Evolutionary conservation across 805 yeast species (phyloP).

Genomic region (Kodamaea restingae): DNA sequence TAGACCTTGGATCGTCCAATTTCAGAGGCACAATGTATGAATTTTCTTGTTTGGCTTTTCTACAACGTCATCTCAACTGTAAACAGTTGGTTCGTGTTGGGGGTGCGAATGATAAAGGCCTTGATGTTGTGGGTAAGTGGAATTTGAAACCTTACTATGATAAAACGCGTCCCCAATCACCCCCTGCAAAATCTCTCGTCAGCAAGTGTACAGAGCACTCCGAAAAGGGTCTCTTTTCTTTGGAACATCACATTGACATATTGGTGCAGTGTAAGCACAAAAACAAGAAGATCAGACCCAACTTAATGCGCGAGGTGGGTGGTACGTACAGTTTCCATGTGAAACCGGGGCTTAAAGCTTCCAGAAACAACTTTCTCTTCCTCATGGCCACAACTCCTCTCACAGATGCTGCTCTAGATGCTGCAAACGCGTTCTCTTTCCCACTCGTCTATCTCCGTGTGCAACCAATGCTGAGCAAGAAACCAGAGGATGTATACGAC

Average conservation of each 20-base stretch:
- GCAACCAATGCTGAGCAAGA: conserved; percentile 27
- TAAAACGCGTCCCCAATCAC: conserved; percentile 4
- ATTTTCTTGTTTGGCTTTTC: conserved; percentile 35
- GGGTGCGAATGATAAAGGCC: conserved; percentile 54
- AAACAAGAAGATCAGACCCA: conserved; percentile 41
- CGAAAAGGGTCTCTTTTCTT: conserved; percentile 15
- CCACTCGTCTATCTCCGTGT: conserved; percentile 46
- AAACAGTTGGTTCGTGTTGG: conserved; percentile 43
- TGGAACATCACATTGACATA: conserved; percentile 32
- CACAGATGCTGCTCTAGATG: conserved; percentile 44
- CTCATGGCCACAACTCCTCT: conserved; percentile 45
- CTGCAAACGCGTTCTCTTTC: conserved; percentile 41
- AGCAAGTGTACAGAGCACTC: conserved; percentile 17
- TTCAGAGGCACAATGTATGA: conserved; percentile 58
- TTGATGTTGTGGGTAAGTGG: conserved; percentile 56
- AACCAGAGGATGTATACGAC: conserved; percentile 12
- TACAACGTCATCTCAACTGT: conserved; percentile 37
- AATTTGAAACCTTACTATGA: conserved; percentile 21
- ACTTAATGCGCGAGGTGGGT: conserved; percentile 47
- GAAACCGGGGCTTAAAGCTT: conserved; percentile 5
- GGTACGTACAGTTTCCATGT: conserved; percentile 47
- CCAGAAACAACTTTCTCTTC: conserved; percentile 30
- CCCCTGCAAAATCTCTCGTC: conserved; percentile 14
- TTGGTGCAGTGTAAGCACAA: conserved; percentile 57
- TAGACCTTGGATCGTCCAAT: conserved; percentile 34